These are phyloP conservation scores for Sporothrix globosa DNA, from an alignment of 2,329 filamentous ascomycete genomes.

Conservation along the genomic window DNA sequence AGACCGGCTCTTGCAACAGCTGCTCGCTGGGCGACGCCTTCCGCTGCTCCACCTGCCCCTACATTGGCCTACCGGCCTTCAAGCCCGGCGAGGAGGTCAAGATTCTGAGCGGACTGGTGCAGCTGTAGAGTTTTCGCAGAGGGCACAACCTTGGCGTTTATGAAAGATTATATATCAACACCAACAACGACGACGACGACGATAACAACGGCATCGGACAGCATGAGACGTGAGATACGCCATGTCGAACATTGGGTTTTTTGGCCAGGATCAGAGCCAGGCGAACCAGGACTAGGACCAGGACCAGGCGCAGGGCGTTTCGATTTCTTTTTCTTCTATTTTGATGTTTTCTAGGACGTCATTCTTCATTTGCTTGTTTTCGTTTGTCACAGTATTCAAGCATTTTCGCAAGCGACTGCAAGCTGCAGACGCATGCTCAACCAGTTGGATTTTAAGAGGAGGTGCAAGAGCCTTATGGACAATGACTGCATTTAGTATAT, in stretches of 20 bases:
- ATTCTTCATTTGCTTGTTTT: not conserved
- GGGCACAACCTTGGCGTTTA: not conserved
- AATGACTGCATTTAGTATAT: not conserved
- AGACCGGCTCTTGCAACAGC: slow-evolving; percentile 86
- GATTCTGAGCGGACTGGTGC: slow-evolving; percentile 81
- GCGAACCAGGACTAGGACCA: slow-evolving; percentile 5
- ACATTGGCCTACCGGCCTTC: slow-evolving; percentile 91
- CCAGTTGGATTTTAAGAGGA: not conserved
- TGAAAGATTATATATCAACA: not conserved
- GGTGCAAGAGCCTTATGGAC: not conserved
- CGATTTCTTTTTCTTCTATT: not conserved
- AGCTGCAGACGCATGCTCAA: not conserved
- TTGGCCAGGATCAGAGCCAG: slow-evolving; percentile 24
- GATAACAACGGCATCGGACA: not conserved
- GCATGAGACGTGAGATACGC: slow-evolving; percentile 1
- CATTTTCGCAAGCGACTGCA: slow-evolving; percentile 7
- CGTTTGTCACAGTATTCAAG: not conserved
- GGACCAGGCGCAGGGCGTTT: slow-evolving; percentile 22
- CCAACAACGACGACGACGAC: too few species aligned
- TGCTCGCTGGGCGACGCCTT: slow-evolving; percentile 93
- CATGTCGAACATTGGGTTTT: slow-evolving; percentile 7
- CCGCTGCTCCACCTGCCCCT: slow-evolving; percentile 73
- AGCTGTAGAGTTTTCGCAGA: slow-evolving; percentile 58
- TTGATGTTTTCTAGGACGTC: not conserved
- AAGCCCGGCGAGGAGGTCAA: slow-evolving; percentile 95